These are phyloP conservation scores for Ogataea trehalophila DNA, from an alignment of 805 yeast genomes.

Conservation along the genomic window DNA sequence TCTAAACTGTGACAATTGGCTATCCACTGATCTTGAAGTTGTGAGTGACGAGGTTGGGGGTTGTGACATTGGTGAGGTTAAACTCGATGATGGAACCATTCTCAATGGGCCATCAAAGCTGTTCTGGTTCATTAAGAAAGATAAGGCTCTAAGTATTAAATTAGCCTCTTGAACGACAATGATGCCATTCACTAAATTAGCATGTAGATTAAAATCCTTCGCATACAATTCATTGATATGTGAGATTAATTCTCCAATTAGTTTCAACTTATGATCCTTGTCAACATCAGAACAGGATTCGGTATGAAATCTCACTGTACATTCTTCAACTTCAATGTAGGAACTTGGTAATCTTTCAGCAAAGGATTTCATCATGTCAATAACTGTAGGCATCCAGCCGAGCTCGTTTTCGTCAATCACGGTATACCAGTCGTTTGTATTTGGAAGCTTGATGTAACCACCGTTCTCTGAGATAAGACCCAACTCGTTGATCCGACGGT, in stretches of 20 bases:
- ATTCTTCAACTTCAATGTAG: constrained; percentile 64
- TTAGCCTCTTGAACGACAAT: constrained; percentile 69
- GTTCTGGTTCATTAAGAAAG: constrained; percentile 40
- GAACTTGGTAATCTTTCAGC: constrained; percentile 81
- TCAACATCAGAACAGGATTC: constrained; percentile 58
- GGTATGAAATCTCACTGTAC: constrained; percentile 72
- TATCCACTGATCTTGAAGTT: neutral
- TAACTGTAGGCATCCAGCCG: constrained; percentile 57
- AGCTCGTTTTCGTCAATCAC: constrained; percentile 50
- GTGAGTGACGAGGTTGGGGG: constrained; percentile 7
- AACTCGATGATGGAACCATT: constrained; percentile 18
- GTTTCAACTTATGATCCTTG: constrained; percentile 56
- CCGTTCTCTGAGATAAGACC: constrained; percentile 93
- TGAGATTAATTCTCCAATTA: constrained; percentile 80
- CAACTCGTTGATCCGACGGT: constrained; percentile 58
- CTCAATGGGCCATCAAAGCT: constrained; percentile 14
- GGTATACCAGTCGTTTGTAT: constrained; percentile 54
- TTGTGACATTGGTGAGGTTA: constrained; percentile 14
- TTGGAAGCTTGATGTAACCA: constrained; percentile 60
- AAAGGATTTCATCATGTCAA: constrained; percentile 50
- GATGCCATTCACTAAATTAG: constrained; percentile 62
- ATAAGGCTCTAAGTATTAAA: constrained; percentile 51
- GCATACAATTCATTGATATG: constrained; percentile 75
- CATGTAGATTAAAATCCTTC: constrained; percentile 60
- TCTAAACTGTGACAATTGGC: neutral